Evolutionary conservation across 108 stramenopile species (phyloP).

Genomic region (Hondaea fermentalgiana): DNA sequence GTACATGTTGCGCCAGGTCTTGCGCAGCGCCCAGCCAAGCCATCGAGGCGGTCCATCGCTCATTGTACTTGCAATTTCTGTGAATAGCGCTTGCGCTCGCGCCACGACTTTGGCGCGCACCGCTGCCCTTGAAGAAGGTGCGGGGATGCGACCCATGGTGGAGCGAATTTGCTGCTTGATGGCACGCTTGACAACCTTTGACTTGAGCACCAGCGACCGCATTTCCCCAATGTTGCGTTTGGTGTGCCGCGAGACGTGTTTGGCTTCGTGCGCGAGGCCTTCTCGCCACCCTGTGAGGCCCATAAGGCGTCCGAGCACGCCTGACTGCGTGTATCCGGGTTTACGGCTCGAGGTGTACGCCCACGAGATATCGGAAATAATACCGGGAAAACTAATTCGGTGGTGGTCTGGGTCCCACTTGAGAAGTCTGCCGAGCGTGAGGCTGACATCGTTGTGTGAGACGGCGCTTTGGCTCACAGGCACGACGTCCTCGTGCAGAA

Average conservation of each 20-base stretch:
- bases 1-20: constrained; percentile 12
- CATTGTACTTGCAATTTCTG: not conserved
- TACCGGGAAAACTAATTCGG: not conserved
- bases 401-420: constrained; percentile 17
- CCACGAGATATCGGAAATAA: constrained; percentile 3
- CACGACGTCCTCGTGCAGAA: not conserved
- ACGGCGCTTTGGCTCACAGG: not conserved
- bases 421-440: not conserved
- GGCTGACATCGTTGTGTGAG: not conserved
- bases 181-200: not conserved
- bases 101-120: not conserved
- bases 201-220: not conserved
- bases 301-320: not conserved
- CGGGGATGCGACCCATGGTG: not conserved
- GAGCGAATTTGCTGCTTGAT: not conserved
- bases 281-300: not conserved
- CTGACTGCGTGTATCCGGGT: not conserved
- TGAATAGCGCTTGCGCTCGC: not conserved
- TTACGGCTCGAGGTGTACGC: constrained; percentile 5
- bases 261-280: not conserved
- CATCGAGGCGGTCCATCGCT: not conserved
- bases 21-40: constrained; percentile 7
- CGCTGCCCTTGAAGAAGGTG: not conserved
- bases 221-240: not conserved
- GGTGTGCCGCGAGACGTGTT: not conserved